Conservation (phyloP, 2,329 filamentous ascomycete species). For the Pseudogymnoascus sp. region DNA sequence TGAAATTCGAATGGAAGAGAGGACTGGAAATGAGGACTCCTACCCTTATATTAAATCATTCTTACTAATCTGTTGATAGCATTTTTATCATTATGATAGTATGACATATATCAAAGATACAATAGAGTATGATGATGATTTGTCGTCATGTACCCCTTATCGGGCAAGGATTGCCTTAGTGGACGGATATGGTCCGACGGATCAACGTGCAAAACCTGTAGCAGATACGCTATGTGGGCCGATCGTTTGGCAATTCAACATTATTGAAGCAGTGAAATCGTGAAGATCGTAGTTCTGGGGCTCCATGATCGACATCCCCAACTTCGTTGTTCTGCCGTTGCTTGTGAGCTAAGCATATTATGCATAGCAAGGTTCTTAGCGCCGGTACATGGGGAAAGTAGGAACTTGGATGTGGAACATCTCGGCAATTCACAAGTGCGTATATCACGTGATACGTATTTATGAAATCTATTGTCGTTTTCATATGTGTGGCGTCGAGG, state of each 20-base stretch:
- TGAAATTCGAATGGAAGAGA: not conserved
- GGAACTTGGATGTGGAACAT: conserved; percentile 4
- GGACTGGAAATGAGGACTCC: not conserved
- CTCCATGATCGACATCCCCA: not conserved
- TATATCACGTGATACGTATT: not conserved
- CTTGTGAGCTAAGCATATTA: not conserved
- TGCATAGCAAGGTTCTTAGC: conserved; percentile 1
- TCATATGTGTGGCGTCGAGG: not conserved
- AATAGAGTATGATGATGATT: not conserved
- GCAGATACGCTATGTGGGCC: not conserved
- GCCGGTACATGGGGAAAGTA: not conserved
- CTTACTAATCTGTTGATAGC: not conserved
- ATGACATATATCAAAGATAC: not conserved
- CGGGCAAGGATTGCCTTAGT: not conserved
- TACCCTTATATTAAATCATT: conserved; percentile 8
- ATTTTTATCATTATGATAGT: not conserved
- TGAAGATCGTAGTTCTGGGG: not conserved
- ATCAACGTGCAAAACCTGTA: not conserved
- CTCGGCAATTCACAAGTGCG: not conserved
- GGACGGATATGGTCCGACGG: not conserved
- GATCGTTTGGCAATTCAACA: not conserved
- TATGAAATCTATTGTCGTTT: not conserved
- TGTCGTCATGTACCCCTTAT: not conserved
- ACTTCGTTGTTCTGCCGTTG: not conserved
- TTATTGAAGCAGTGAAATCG: not conserved